Percentiles rank a stretch among this genome's conserved stretches.
Conservation (phyloP, 768 basidiomycete genomes). For the Rhodotorula paludigena region DNA sequence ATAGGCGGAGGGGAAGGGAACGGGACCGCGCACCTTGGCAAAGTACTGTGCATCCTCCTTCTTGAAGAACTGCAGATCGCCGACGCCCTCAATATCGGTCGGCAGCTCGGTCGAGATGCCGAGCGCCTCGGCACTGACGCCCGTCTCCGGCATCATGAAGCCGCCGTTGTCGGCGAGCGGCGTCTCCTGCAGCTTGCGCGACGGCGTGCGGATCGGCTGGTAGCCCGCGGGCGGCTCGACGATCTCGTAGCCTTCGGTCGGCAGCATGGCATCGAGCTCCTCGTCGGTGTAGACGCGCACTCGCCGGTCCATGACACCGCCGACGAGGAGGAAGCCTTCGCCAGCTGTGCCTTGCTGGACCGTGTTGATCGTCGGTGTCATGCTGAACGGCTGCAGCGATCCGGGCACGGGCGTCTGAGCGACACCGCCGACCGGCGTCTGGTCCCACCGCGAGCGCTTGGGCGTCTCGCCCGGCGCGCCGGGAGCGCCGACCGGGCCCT, state of each 20-base stretch:
- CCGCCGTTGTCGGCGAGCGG: constrained; percentile 56
- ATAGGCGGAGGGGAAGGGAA: not conserved
- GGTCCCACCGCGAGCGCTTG: constrained; percentile 95
- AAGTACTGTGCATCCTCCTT: constrained; percentile 97
- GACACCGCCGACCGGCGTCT: constrained; percentile 70
- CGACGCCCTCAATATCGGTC: constrained; percentile 96
- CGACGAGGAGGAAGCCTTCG: constrained; percentile 42
- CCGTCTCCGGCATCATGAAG: constrained; percentile 91
- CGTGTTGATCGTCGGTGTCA: constrained; percentile 47
- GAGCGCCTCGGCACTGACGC: constrained; percentile 78
- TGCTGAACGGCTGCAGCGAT: constrained; percentile 40
- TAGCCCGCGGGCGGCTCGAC: constrained; percentile 93
- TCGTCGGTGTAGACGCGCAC: constrained; percentile 94
- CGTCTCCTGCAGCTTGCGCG: constrained; percentile 55
- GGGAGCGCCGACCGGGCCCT: constrained; percentile 53
- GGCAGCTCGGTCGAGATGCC: constrained; percentile 82
- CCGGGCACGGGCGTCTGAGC: constrained; percentile 48
- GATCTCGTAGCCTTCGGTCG: constrained; percentile 77
- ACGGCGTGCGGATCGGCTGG: constrained; percentile 63
- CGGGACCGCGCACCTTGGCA: constrained; percentile 62
- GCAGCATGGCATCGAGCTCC: constrained; percentile 86
- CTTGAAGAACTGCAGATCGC: constrained; percentile 96
- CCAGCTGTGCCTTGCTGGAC: constrained; percentile 35
- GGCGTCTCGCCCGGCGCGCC: constrained; percentile 60
- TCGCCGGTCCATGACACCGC: constrained; percentile 79